phyloP scores from a whole-genome alignment of 176 grass and related monocot species.

The Hsuehochloa calcarea region DNA sequence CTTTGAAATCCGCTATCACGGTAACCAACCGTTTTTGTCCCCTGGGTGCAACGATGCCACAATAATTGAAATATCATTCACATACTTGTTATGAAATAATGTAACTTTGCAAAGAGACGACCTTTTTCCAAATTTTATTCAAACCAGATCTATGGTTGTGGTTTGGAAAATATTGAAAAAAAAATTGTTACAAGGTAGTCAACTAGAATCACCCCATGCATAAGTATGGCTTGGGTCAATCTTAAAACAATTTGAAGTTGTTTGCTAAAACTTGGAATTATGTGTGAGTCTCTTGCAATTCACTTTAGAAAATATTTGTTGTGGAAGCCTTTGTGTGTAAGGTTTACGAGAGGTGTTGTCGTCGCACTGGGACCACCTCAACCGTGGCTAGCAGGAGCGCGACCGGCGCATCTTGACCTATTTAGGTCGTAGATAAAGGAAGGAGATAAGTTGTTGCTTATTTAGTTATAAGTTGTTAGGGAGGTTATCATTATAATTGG shows the following conservation, averaged over 20 bases:
- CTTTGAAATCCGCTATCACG: too few relatives aligned
- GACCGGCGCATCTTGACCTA: too few relatives aligned
- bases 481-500: too few relatives aligned
- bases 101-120: not conserved
- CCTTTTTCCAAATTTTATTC: not conserved
- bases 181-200: not conserved
- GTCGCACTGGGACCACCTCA: too few relatives aligned
- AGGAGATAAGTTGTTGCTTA: too few relatives aligned
- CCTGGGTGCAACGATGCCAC: too few relatives aligned
- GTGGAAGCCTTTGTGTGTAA: too few relatives aligned
- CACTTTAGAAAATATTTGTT: not conserved
- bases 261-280: not conserved
- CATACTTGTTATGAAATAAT: not conserved
- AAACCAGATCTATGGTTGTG: not conserved
- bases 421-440: too few relatives aligned
- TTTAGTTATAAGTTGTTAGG: too few relatives aligned
- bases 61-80: not conserved
- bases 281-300: not conserved
- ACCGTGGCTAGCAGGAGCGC: too few relatives aligned
- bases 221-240: not conserved
- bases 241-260: not conserved
- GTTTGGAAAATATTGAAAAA: not conserved
- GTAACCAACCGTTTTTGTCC: too few relatives aligned
- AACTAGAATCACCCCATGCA: not conserved
- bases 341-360: too few relatives aligned